Evolutionary conservation across 441 rosid genomes (phyloP).

Genomic region (Arabidopsis hybrid): DNA sequence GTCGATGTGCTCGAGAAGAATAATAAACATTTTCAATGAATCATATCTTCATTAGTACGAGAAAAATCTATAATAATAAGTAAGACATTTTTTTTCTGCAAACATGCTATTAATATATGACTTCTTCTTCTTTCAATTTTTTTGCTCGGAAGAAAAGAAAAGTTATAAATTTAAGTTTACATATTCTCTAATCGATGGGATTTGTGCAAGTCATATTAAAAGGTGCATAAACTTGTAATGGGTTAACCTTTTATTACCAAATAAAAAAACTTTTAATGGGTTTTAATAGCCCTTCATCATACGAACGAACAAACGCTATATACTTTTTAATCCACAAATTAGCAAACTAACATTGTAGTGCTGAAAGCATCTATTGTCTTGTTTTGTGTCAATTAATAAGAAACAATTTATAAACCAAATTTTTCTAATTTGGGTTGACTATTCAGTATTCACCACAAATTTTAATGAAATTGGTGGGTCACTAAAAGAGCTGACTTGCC

Average conservation of each 20-base stretch:
- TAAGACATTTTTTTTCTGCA: neutral
- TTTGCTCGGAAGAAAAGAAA: neutral
- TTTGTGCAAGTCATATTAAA: conserved; percentile 7
- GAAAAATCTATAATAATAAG: neutral
- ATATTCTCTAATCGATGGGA: conserved; percentile 25
- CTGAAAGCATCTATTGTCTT: conserved; percentile 34
- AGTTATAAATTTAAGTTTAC: neutral
- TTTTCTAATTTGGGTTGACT: conserved; percentile 32
- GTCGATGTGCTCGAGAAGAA: conserved; percentile 12
- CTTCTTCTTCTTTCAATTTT: neutral
- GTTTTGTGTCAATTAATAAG: conserved; percentile 15
- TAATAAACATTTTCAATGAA: neutral
- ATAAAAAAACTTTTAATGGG: neutral
- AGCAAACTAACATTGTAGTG: conserved; percentile 30
- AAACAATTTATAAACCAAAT: neutral
- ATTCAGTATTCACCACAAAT: conserved; percentile 32
- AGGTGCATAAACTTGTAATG: neutral
- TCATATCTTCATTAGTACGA: neutral
- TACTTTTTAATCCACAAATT: conserved; percentile 15
- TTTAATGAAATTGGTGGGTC: conserved; percentile 31
- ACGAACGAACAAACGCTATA: conserved; percentile 13
- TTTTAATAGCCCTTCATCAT: conserved; percentile 9
- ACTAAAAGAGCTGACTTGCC: conserved; percentile 39
- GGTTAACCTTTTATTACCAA: too few relatives aligned
- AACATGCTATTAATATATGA: neutral